phyloP scores from a whole-genome alignment of 306 rosid genomes.

The Heteromeles arbutifolia region DNA sequence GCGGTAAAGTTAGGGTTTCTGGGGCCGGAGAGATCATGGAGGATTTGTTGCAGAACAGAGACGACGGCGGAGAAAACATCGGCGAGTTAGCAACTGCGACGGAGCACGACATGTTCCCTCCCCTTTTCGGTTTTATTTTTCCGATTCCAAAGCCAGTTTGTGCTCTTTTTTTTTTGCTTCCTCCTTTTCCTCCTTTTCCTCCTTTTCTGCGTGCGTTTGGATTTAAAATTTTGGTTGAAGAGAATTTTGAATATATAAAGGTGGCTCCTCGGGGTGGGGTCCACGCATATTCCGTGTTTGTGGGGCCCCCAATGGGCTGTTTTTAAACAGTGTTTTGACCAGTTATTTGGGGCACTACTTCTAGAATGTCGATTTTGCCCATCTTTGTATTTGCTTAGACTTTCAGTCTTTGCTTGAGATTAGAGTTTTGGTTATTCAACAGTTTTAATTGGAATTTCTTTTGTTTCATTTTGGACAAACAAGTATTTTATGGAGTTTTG shows the following conservation, averaged over 20 bases:
- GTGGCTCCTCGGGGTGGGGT: neutral
- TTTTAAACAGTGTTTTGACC: conserved; percentile 1
- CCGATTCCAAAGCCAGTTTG: neutral
- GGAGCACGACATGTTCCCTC: conserved; percentile 59
- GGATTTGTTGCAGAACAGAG: conserved; percentile 47
- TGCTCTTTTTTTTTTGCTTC: neutral
- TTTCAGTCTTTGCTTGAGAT: neutral
- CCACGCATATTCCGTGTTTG: conserved; percentile 17
- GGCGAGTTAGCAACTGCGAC: conserved; percentile 73
- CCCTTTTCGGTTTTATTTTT: neutral
- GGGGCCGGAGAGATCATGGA: conserved; percentile 46
- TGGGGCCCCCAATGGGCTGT: neutral
- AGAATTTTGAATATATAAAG: neutral
- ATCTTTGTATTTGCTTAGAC: neutral
- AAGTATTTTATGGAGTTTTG: too few relatives aligned
- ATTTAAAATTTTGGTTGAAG: neutral
- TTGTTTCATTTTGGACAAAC: too few relatives aligned
- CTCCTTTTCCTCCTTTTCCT: neutral
- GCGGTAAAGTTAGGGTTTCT: conserved; percentile 40
- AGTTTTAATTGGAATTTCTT: too few relatives aligned
- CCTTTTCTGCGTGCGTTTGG: neutral
- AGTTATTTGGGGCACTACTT: neutral
- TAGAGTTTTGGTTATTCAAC: too few relatives aligned
- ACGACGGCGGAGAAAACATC: conserved; percentile 64
- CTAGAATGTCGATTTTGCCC: conserved; percentile 4